phyloP scores from a whole-genome alignment of 257 asterid species.

The Ballota nigra region DNA sequence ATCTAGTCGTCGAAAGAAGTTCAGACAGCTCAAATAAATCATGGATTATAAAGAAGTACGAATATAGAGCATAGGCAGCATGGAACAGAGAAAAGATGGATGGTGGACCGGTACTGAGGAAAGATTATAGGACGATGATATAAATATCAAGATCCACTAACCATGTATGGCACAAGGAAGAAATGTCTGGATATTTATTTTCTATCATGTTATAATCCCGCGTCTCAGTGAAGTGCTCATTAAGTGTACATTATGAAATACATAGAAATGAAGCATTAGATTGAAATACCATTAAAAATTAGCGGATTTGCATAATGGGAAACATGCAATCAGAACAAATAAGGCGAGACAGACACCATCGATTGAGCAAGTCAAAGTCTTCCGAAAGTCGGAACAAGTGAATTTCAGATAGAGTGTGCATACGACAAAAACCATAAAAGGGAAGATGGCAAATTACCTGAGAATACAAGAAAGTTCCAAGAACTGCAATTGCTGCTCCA shows the following conservation, averaged over 20 bases:
- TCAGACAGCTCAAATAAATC: neutral
- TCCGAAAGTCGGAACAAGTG: neutral
- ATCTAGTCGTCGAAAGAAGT: neutral
- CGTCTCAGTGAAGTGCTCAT: neutral
- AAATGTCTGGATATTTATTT: neutral
- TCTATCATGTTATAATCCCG: neutral
- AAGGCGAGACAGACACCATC: neutral
- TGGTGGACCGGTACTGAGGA: neutral
- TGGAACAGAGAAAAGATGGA: neutral
- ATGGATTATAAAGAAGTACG: neutral
- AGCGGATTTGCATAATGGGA: neutral
- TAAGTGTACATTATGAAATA: neutral
- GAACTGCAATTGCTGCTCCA: constrained; percentile 93
- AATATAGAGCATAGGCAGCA: neutral
- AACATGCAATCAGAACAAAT: neutral
- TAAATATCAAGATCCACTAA: neutral
- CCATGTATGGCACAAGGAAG: neutral
- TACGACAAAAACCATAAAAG: constrained; percentile 19
- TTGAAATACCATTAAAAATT: neutral
- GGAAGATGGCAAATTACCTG: constrained; percentile 54
- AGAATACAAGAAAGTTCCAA: constrained; percentile 95
- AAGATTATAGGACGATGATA: neutral
- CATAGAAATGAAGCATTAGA: neutral
- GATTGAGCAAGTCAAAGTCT: constrained; percentile 8
- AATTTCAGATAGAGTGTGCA: neutral